Conservation (phyloP, 202 grass and related monocot species). For the Eragrostis tef region DNA sequence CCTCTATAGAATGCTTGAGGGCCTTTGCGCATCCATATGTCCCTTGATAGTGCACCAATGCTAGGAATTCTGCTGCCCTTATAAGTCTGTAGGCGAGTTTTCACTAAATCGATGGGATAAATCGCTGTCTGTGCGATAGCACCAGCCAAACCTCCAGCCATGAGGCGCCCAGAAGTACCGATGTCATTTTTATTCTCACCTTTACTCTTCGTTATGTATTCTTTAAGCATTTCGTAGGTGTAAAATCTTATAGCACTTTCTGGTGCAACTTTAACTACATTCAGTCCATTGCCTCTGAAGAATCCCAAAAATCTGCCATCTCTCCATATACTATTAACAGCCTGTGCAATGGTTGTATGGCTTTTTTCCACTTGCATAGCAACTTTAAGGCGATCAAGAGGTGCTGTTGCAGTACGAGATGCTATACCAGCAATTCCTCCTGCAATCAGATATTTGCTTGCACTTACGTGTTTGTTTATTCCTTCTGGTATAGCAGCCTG, state of each 20-base stretch:
- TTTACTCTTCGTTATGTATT: conserved; percentile 71
- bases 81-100: conserved; percentile 80
- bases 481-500: conserved; percentile 80
- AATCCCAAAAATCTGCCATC: conserved; percentile 63
- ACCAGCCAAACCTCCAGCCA: conserved; percentile 82
- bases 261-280: conserved; percentile 87
- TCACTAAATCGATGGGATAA: conserved; percentile 89
- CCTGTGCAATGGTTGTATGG: conserved; percentile 47
- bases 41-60: conserved; percentile 62
- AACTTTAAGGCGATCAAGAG: conserved; percentile 85
- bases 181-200: conserved; percentile 67
- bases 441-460: conserved; percentile 83
- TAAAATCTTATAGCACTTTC: conserved; percentile 93
- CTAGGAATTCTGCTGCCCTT: conserved; percentile 56
- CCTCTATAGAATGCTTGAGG: conserved; percentile 88
- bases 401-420: conserved; percentile 80
- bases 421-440: conserved; percentile 75
- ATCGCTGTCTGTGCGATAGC: conserved; percentile 76
- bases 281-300: conserved; percentile 85
- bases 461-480: conserved; percentile 74
- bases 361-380: conserved; percentile 79
- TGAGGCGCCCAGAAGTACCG: conserved; percentile 69
- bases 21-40: conserved; percentile 79
- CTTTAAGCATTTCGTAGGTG: conserved; percentile 78
- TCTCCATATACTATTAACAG: conserved; percentile 72